Conservation (phyloP, 345 rosid genomes). For the Combretum micranthum region DNA sequence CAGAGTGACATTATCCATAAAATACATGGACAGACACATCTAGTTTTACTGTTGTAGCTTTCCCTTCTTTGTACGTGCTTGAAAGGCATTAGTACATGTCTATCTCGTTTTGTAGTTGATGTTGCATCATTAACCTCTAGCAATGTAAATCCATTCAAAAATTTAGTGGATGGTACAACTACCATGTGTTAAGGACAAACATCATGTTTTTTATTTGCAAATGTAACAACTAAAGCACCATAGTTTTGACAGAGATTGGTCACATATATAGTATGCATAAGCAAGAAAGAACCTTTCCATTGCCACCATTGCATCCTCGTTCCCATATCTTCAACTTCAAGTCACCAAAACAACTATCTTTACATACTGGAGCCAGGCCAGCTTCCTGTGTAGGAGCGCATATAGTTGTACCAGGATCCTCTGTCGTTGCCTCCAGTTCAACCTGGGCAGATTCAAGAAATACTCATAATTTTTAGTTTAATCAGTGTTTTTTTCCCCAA, state of each 20-base stretch:
- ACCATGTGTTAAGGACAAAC: too few species aligned
- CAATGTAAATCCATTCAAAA: too few species aligned
- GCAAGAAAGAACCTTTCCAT: conserved; percentile 63
- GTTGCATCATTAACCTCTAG: too few species aligned
- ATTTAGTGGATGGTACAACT: too few species aligned
- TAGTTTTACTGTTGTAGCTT: too few species aligned
- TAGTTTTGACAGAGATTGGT: not conserved
- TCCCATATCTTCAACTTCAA: conserved; percentile 82
- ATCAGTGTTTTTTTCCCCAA: too few species aligned
- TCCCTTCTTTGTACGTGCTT: too few species aligned
- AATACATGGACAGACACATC: too few species aligned
- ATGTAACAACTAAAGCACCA: not conserved
- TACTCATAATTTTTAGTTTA: not conserved
- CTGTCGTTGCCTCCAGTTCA: conserved; percentile 70
- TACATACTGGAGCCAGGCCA: conserved; percentile 86
- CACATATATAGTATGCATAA: not conserved
- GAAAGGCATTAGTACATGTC: too few species aligned
- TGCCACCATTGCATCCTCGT: conserved; percentile 54
- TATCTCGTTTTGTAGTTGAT: too few species aligned
- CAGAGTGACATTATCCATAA: too few species aligned
- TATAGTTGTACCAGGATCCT: conserved; percentile 69
- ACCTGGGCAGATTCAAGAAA: conserved; percentile 30
- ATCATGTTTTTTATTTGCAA: too few species aligned
- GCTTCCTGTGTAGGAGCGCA: conserved; percentile 85
- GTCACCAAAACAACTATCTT: conserved; percentile 70